These are phyloP conservation scores for Scedosporium aurantiacum DNA, from an alignment of 2,329 filamentous ascomycete species.

Conservation along the genomic window DNA sequence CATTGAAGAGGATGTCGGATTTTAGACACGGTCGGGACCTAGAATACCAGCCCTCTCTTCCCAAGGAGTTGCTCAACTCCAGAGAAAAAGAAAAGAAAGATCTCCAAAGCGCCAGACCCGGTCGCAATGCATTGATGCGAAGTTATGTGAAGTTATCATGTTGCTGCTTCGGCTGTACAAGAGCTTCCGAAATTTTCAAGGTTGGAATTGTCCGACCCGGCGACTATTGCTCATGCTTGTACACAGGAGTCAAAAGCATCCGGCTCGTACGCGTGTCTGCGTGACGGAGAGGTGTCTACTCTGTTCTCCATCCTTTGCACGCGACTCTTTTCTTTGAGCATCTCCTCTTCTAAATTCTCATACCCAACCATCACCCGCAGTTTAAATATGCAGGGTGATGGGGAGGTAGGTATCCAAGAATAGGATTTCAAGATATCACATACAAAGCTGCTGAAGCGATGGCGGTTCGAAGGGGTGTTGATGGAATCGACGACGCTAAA, in stretches of 20 bases:
- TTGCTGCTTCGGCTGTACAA: neutral
- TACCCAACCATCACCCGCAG: conserved; percentile 2
- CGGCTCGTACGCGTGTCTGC: neutral
- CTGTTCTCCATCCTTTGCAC: conserved; percentile 2
- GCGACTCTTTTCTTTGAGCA: neutral
- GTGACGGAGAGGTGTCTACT: conserved; percentile 8
- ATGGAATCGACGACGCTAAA: neutral
- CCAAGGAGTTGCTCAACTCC: neutral
- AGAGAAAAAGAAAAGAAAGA: neutral
- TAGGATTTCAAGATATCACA: conserved; percentile 6
- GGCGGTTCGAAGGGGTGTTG: neutral
- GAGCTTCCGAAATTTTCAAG: neutral
- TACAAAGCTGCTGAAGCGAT: conserved; percentile 4
- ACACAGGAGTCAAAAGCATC: neutral
- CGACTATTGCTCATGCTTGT: neutral
- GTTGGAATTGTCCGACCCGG: conserved; percentile 3
- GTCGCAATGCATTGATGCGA: neutral
- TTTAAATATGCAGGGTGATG: conserved; percentile 6
- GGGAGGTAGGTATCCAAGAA: neutral
- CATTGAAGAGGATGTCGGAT: neutral
- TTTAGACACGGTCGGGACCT: neutral
- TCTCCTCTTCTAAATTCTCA: conserved; percentile 3
- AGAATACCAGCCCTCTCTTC: neutral
- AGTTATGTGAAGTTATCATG: conserved; percentile 1
- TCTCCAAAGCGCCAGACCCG: neutral